Percentiles rank a stretch among this genome's conserved stretches.
Conservation (phyloP, 2,329 filamentous ascomycete species). For the Trichoderma endophyticum region DNA sequence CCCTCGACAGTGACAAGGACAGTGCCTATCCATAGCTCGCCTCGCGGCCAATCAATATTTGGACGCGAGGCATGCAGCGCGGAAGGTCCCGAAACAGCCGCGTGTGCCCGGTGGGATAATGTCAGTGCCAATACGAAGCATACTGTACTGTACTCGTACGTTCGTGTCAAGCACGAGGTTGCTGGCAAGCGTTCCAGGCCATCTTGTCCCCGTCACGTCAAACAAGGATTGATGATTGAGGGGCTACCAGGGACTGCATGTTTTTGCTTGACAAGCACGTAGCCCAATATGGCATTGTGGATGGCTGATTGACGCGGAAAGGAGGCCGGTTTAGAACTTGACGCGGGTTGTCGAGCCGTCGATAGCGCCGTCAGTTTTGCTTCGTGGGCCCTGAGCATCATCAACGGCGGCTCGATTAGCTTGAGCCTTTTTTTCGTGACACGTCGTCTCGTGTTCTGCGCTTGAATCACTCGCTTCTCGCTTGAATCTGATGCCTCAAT, state of each 20-base stretch:
- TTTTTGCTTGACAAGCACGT: not conserved
- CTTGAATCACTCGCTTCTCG: not conserved
- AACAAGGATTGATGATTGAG: not conserved
- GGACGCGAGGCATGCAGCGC: not conserved
- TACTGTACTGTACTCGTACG: not conserved
- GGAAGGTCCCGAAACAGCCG: not conserved
- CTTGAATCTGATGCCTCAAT: not conserved
- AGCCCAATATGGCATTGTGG: not conserved
- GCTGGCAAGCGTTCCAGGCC: not conserved
- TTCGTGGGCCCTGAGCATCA: conserved; percentile 11
- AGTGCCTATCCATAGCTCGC: not conserved
- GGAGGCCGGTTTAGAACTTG: not conserved
- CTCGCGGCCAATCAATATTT: not conserved
- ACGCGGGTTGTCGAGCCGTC: conserved; percentile 12
- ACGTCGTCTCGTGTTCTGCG: not conserved
- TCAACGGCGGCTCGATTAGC: not conserved
- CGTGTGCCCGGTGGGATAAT: not conserved
- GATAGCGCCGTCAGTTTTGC: not conserved
- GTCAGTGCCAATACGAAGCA: not conserved
- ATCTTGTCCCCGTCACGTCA: not conserved
- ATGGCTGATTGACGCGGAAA: not conserved
- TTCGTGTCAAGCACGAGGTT: not conserved
- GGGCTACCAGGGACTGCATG: conserved; percentile 2
- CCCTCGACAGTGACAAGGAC: not conserved
- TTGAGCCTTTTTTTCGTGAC: conserved; percentile 2